Evolutionary conservation across 768 basidiomycete genomes (phyloP), one percentile per base, ranked within the genome.

Genomic region (Lactifluus volemus): DNA sequence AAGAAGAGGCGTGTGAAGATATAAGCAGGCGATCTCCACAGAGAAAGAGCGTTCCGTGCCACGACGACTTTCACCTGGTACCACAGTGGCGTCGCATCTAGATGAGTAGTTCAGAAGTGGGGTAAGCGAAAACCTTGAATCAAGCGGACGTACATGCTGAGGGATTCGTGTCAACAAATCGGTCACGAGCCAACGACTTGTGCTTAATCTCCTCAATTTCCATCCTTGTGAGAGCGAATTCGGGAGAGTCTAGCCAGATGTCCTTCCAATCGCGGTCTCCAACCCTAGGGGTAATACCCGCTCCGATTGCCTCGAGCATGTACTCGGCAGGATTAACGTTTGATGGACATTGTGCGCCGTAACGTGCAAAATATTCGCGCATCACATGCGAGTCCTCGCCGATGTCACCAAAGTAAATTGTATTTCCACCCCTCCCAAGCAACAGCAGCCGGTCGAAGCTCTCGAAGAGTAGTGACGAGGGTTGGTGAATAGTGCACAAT

Each of bases 361-460:
- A 74, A 9, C 78, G 78, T 19, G 83, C 81, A 68, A 95, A 92
- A 75, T 96, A 96, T 6, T 84, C 78, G 21, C 82, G 84, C 56
- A 96, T 75, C 48, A 84, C 76, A 1, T 74, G 67, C 8, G 90
- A 89, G 63, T 92, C 89, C 50, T 78, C 71, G 38, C 92, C 93
- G 49, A 96, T 90, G 63, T 90, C 88, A 49, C 93, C 93, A 68
- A 91, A 95, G 78, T 95, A 96, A 12, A 95, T 89, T 0, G 92
- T 93, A 71, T 91, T 86, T 10, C 94, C 94, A 2, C 93, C 93
- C 19, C 77, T 77, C 65, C 92, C 85, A n/a, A 87, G 75, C 12
- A 88, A 74, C 32, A 89, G 70, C 47, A 88, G 72, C 47, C 84
- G 80, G 68, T 88, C 93, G 67, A 97, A 95, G 67, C 85, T 85